Percentiles rank a stretch among this genome's conserved stretches.
Evolutionary conservation across 2,329 filamentous ascomycete species (phyloP).

Genomic region (Trichoderma hamatum): DNA sequence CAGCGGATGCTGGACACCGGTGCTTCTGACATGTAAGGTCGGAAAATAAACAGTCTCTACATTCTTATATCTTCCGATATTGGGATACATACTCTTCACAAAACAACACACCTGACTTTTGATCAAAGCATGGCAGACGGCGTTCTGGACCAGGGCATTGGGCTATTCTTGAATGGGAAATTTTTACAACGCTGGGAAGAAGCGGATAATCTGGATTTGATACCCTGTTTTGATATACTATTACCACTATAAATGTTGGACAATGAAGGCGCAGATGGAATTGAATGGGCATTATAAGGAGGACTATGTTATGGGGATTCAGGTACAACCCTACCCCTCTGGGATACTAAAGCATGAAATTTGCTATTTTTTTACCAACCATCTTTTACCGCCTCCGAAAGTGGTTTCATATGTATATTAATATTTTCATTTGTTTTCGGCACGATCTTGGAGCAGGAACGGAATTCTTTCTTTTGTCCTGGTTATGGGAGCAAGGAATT

Average conservation of each 20-base stretch:
- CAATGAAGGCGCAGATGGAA: conserved; percentile 22
- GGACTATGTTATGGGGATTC: background rate
- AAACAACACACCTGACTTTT: conserved; percentile 7
- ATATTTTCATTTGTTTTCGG: conserved; percentile 8
- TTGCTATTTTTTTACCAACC: background rate
- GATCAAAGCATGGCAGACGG: conserved; percentile 36
- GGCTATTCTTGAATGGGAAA: conserved; percentile 27
- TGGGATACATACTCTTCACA: background rate
- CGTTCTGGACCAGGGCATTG: conserved; percentile 34
- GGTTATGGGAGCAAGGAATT: background rate
- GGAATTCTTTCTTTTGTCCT: background rate
- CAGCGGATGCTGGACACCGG: conserved; percentile 50
- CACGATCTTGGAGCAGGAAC: background rate
- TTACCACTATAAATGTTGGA: conserved; percentile 10
- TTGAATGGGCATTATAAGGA: conserved; percentile 3
- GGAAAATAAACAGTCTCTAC: background rate
- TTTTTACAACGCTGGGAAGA: conserved; percentile 12
- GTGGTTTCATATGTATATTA: conserved; percentile 14
- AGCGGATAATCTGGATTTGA: conserved; percentile 30
- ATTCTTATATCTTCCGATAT: background rate
- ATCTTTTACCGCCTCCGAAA: background rate
- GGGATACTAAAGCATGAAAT: background rate
- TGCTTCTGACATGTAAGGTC: conserved; percentile 30
- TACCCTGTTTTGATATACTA: conserved; percentile 32
- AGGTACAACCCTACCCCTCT: background rate